phyloP scores from a whole-genome alignment of 345 rosid genomes.

The Eucalyptus shirleyi region DNA sequence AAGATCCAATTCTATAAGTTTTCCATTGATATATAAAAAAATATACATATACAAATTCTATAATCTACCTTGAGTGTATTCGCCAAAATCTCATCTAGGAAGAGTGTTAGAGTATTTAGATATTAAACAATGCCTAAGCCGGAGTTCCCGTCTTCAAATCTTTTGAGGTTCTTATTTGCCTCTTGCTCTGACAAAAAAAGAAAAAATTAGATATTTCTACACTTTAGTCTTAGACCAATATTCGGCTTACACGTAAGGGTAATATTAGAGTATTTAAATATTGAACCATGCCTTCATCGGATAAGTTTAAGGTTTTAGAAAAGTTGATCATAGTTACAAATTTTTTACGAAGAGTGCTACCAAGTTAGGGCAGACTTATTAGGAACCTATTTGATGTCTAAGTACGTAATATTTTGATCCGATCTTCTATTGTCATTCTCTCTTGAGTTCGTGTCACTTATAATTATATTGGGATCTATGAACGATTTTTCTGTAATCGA shows the following conservation, averaged over 20 bases:
- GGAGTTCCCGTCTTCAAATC: neutral
- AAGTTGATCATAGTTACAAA: neutral
- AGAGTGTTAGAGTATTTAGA: neutral
- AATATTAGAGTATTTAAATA: neutral
- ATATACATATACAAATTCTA: neutral
- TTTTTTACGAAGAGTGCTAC: neutral
- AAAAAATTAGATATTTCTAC: neutral
- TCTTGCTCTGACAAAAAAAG: accelerated
- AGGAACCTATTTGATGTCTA: neutral
- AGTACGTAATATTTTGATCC: too few species aligned
- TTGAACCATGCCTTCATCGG: neutral
- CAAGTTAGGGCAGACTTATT: neutral
- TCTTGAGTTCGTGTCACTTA: neutral
- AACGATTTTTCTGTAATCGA: neutral
- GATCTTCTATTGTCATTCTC: neutral
- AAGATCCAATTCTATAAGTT: neutral
- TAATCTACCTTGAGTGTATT: neutral
- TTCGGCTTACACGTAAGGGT: accelerated
- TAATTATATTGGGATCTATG: neutral
- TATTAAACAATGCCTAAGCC: accelerated
- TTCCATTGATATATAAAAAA: neutral
- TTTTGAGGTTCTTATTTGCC: neutral
- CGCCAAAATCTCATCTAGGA: accelerated
- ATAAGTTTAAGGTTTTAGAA: neutral
- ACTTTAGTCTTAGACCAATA: neutral